Evolutionary conservation across 805 yeast species (phyloP).

Genomic region (Cyberlindnera japonica): DNA sequence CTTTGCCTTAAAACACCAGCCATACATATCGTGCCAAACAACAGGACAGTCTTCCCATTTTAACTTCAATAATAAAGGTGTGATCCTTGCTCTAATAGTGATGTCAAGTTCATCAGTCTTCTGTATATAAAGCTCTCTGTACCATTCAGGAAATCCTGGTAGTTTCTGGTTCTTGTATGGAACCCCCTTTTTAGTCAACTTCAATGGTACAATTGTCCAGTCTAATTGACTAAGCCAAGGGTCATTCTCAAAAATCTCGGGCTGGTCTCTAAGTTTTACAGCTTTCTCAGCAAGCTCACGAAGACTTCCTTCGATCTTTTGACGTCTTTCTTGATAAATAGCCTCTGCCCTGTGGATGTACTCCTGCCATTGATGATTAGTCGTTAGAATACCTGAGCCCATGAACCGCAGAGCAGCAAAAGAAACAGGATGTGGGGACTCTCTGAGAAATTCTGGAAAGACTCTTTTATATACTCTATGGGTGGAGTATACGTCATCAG

Average conservation of each 20-base stretch:
- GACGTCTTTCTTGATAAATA: constrained; percentile 55
- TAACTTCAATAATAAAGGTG: constrained; percentile 72
- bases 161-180: constrained; percentile 71
- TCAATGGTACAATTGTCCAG: constrained; percentile 68
- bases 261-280: constrained; percentile 41
- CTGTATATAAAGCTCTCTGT: constrained; percentile 49
- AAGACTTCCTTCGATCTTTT: constrained; percentile 55
- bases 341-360: constrained; percentile 69
- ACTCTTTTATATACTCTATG: constrained; percentile 62
- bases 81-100: constrained; percentile 66
- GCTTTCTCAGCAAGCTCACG: constrained; percentile 57
- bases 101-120: constrained; percentile 47
- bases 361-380: constrained; percentile 65
- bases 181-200: constrained; percentile 62
- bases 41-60: constrained; percentile 86
- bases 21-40: constrained; percentile 70
- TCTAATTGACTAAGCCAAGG: constrained; percentile 91
- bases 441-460: constrained; percentile 60
- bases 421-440: constrained; percentile 92
- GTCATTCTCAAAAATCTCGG: constrained; percentile 48
- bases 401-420: constrained; percentile 80
- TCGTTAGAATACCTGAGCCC: constrained; percentile 74
- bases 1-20: constrained; percentile 84
- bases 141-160: constrained; percentile 96
- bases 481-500: constrained; percentile 77